Evolutionary conservation across 495 filamentous ascomycete species (phyloP).

Genomic region (Tuber magnatum): DNA sequence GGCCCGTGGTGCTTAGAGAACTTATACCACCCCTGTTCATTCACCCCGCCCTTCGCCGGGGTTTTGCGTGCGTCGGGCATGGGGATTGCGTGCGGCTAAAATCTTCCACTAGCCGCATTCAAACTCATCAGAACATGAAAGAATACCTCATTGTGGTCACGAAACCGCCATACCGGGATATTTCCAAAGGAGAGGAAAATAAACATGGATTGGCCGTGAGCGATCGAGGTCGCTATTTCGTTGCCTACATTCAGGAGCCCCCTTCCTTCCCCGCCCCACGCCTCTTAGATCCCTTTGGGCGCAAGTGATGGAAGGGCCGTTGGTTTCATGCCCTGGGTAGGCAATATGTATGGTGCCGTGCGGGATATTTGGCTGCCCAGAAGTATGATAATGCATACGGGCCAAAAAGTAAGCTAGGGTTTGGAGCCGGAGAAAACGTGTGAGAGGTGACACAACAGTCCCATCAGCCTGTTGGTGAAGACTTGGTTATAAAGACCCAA

Average conservation of each 20-base stretch:
- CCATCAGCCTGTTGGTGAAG: background rate
- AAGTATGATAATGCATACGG: background rate
- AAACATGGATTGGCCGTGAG: background rate
- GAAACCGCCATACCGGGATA: conserved; percentile 11
- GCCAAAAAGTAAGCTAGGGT: background rate
- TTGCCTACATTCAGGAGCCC: conserved; percentile 1
- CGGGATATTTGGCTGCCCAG: background rate
- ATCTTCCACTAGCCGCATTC: conserved; percentile 10
- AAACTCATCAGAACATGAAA: conserved; percentile 13
- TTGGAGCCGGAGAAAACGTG: background rate
- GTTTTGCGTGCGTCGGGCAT: conserved; percentile 2
- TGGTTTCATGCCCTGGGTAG: background rate
- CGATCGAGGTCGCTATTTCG: background rate
- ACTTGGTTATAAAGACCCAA: background rate
- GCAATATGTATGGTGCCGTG: background rate
- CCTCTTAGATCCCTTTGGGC: conserved; percentile 9
- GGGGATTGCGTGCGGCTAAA: conserved; percentile 20
- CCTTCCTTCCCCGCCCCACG: background rate
- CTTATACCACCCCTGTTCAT: background rate
- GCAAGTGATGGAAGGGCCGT: background rate
- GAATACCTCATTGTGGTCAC: conserved; percentile 14
- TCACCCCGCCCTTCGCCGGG: conserved; percentile 26
- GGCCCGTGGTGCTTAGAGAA: background rate
- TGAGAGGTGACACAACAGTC: background rate
- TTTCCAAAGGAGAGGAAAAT: conserved; percentile 5